Evolutionary conservation across 2,329 filamentous ascomycete genomes (phyloP).

Genomic region (Xylaria sp.): DNA sequence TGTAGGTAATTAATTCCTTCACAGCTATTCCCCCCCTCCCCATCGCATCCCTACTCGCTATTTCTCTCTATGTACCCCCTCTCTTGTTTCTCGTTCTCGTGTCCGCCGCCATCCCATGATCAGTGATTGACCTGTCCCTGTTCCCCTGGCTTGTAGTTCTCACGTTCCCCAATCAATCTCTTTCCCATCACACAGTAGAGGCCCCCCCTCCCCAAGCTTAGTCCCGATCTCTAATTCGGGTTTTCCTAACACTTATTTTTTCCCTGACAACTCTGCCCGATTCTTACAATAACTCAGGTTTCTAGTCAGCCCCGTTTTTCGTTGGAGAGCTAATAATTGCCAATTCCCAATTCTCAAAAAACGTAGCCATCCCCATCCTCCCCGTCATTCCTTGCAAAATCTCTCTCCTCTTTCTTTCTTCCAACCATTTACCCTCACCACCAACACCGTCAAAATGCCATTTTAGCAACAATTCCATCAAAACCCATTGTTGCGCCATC

Average conservation of each 20-base stretch:
- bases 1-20: slow-evolving; percentile 38
- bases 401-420: slow-evolving; percentile 39
- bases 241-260: slow-evolving; percentile 52
- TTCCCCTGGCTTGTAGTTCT: slow-evolving; percentile 29
- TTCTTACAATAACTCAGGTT: slow-evolving; percentile 38
- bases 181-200: slow-evolving; percentile 38
- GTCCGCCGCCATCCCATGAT: background rate
- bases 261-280: slow-evolving; percentile 52
- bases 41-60: slow-evolving; percentile 18
- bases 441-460: slow-evolving; percentile 48
- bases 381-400: slow-evolving; percentile 48
- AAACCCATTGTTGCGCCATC: slow-evolving; percentile 51
- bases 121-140: slow-evolving; percentile 4
- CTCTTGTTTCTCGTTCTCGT: background rate
- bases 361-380: slow-evolving; percentile 63
- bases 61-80: slow-evolving; percentile 26
- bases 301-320: slow-evolving; percentile 60
- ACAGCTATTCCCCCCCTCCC: slow-evolving; percentile 26
- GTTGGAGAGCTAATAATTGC: slow-evolving; percentile 60
- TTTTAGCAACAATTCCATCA: slow-evolving; percentile 51
- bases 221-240: slow-evolving; percentile 54
- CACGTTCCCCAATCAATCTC: slow-evolving; percentile 41
- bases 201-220: slow-evolving; percentile 43
- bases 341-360: slow-evolving; percentile 56
- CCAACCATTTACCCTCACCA: slow-evolving; percentile 46